Evolutionary conservation across 495 filamentous ascomycete species (phyloP).

Genomic region (Penicillium cataractarum): DNA sequence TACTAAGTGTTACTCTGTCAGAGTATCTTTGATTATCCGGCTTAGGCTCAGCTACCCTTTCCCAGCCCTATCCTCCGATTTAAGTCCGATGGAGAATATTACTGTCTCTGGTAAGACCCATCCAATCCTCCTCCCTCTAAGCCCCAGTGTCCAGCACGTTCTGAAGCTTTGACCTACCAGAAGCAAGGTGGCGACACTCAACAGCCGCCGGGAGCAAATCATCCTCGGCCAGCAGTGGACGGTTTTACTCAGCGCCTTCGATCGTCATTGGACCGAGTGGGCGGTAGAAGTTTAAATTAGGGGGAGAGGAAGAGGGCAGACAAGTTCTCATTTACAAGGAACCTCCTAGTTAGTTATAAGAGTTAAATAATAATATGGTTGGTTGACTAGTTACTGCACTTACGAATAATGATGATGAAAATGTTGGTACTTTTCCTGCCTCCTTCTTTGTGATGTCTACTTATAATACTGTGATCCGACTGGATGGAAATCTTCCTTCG

Average conservation of each 20-base stretch:
- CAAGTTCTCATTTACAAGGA: neutral
- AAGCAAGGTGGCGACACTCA: slow-evolving; percentile 30
- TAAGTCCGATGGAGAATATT: slow-evolving; percentile 6
- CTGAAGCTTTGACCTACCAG: slow-evolving; percentile 23
- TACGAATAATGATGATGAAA: neutral
- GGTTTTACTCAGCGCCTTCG: slow-evolving; percentile 24
- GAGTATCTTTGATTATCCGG: neutral
- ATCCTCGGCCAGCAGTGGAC: slow-evolving; percentile 28
- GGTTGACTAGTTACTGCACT: too few relatives aligned
- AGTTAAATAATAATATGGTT: too few relatives aligned
- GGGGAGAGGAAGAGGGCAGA: neutral
- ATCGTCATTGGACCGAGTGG: slow-evolving; percentile 34
- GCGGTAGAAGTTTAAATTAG: slow-evolving; percentile 37
- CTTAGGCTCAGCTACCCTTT: neutral
- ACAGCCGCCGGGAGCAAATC: slow-evolving; percentile 32
- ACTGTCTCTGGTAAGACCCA: slow-evolving; percentile 4
- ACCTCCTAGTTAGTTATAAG: neutral
- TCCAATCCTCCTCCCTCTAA: neutral
- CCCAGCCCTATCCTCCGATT: neutral
- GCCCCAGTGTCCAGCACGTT: slow-evolving; percentile 26
- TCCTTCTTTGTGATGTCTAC: neutral
- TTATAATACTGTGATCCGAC: neutral
- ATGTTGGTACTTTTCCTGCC: neutral
- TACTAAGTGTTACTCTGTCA: neutral
- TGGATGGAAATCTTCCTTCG: slow-evolving; percentile 1